Conservation (phyloP, 257 asterid genomes). For the Anisodus tanguticus region DNA sequence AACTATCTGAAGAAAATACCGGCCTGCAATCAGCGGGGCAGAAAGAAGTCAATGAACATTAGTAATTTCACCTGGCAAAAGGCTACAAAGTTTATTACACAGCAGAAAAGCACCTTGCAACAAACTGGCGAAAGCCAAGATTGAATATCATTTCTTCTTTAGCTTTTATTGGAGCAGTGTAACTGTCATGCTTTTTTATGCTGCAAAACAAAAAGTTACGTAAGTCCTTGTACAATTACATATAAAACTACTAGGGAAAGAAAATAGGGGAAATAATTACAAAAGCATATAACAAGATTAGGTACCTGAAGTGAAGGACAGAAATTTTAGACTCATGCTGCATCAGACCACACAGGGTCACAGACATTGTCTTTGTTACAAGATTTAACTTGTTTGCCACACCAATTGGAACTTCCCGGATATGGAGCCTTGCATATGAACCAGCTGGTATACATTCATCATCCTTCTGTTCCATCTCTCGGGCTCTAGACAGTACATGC, state of each 20-base stretch:
- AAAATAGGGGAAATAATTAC: slow-evolving; percentile 19
- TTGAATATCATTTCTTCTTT: slow-evolving; percentile 93
- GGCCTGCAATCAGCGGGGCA: slow-evolving; percentile 64
- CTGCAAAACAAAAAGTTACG: slow-evolving; percentile 46
- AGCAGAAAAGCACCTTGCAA: slow-evolving; percentile 57
- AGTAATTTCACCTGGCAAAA: slow-evolving; percentile 16
- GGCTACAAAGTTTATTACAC: neutral
- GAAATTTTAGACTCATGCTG: slow-evolving; percentile 94
- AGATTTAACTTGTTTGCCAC: slow-evolving; percentile 64
- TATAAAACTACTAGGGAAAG: slow-evolving; percentile 15
- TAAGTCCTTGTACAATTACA: slow-evolving; percentile 31
- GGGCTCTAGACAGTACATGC: slow-evolving; percentile 77
- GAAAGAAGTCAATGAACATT: slow-evolving; percentile 19
- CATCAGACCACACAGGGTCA: slow-evolving; percentile 78
- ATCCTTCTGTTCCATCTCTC: slow-evolving; percentile 64
- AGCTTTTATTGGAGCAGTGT: slow-evolving; percentile 83
- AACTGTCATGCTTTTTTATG: slow-evolving; percentile 79
- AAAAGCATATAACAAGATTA: neutral
- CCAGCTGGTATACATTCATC: slow-evolving; percentile 62
- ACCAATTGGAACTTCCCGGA: slow-evolving; percentile 59
- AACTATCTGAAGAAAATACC: slow-evolving; percentile 73
- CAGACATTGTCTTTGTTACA: slow-evolving; percentile 54
- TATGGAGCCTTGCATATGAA: slow-evolving; percentile 71
- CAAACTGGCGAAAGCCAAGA: slow-evolving; percentile 92
- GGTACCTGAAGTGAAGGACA: slow-evolving; percentile 94